Percentiles rank a stretch among this genome's conserved stretches.
These are phyloP conservation scores for Colletotrichum cordylinicola DNA, from an alignment of 2,329 filamentous ascomycete genomes.

Conservation along the genomic window DNA sequence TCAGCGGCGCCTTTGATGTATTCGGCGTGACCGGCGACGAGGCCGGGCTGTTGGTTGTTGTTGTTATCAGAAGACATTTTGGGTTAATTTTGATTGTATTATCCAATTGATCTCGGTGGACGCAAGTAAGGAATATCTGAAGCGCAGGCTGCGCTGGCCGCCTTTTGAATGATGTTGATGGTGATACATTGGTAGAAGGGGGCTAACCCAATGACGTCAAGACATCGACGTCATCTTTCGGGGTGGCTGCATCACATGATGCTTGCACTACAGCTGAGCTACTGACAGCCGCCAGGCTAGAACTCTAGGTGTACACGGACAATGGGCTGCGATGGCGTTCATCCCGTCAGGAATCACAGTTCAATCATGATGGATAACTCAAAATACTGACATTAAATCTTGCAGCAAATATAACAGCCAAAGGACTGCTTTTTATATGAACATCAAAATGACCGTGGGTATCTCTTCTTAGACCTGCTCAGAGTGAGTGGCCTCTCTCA, in stretches of 20 bases:
- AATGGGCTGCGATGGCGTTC: background rate
- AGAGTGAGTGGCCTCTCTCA: background rate
- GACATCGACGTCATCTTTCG: slow-evolving; percentile 7
- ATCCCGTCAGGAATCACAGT: background rate
- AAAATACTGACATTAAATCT: background rate
- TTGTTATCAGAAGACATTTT: slow-evolving; percentile 17
- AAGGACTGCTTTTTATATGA: background rate
- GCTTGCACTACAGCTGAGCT: background rate
- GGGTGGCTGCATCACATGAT: slow-evolving; percentile 12
- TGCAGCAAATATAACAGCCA: background rate
- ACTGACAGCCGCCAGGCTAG: background rate
- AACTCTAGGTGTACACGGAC: background rate
- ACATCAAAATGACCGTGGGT: background rate
- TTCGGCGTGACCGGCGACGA: slow-evolving; percentile 68
- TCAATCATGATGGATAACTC: background rate
- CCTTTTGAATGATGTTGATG: background rate
- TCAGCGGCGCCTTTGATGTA: slow-evolving; percentile 73
- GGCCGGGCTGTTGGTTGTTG: slow-evolving; percentile 52
- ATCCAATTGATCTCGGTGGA: background rate
- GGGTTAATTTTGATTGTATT: background rate
- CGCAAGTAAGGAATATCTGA: background rate
- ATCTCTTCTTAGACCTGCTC: background rate
- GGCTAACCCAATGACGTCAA: slow-evolving; percentile 11
- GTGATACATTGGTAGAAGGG: background rate
- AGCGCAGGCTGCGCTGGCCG: background rate